Evolutionary conservation across 768 basidiomycete species (phyloP).

Genomic region (Glaciozyma antarctica): DNA sequence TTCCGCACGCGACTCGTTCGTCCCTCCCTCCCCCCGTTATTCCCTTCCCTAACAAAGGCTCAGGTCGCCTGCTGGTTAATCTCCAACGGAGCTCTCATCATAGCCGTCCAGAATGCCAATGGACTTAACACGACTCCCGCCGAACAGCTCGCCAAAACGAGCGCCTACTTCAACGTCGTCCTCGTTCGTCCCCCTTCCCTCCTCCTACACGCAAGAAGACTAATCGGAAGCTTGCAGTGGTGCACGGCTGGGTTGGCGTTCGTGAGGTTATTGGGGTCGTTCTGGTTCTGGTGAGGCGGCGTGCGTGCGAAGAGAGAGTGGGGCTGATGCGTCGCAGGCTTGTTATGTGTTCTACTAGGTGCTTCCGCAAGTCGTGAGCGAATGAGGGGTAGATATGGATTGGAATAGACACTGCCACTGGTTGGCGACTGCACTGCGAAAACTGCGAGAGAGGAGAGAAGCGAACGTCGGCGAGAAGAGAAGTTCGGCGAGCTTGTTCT

Average conservation of each 20-base stretch:
- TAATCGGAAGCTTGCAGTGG: conserved; percentile 16
- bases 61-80: conserved; percentile 42
- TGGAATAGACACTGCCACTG: too few species aligned
- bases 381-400: too few species aligned
- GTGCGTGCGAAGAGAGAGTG: not conserved
- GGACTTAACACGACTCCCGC: conserved; percentile 9
- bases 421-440: too few species aligned
- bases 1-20: conserved; percentile 64
- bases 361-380: not conserved
- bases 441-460: too few species aligned
- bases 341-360: not conserved
- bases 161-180: conserved; percentile 21
- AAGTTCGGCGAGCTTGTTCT: too few species aligned
- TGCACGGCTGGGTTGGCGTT: not conserved
- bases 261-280: not conserved
- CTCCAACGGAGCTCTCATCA: conserved; percentile 57
- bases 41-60: too few species aligned
- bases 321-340: not conserved
- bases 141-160: conserved; percentile 17
- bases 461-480: too few species aligned
- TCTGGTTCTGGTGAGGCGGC: conserved; percentile 8
- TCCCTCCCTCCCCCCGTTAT: too few species aligned
- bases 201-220: not conserved
- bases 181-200: not conserved
- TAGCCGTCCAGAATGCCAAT: conserved; percentile 43